Percentiles rank a stretch among this genome's conserved stretches.
phyloP scores from a whole-genome alignment of 352 stramenopile species.

The Pythium sp. region DNA sequence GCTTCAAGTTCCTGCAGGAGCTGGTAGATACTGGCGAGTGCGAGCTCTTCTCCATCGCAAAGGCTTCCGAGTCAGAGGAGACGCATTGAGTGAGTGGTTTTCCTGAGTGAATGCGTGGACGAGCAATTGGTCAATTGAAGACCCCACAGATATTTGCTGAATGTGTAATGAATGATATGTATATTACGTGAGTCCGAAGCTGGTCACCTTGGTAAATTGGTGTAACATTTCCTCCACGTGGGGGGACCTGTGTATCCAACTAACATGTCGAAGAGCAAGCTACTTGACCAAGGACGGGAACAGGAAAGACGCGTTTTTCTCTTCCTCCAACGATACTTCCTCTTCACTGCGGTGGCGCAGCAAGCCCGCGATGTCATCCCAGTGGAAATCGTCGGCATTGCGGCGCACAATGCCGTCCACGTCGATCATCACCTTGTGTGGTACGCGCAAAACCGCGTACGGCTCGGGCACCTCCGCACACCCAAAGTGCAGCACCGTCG shows the following conservation, averaged over 20 bases:
- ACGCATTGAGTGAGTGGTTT: neutral
- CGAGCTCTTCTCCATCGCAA: conserved; percentile 45
- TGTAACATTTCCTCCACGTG: too few relatives aligned
- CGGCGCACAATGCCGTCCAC: conserved; percentile 40
- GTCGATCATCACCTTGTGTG: conserved; percentile 51
- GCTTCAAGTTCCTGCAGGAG: conserved; percentile 58
- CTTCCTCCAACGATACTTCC: conserved; percentile 14
- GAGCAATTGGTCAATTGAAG: too few relatives aligned
- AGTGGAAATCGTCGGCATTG: conserved; percentile 59
- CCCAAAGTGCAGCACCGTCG: conserved; percentile 56
- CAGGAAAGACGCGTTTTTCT: conserved; percentile 24
- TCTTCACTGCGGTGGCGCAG: conserved; percentile 41
- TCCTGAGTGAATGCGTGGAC: too few relatives aligned
- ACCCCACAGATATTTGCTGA: neutral
- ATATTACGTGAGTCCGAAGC: neutral
- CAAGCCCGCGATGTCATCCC: conserved; percentile 53
- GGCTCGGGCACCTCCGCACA: conserved; percentile 45
- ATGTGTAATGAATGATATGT: neutral
- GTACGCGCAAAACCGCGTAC: conserved; percentile 51
- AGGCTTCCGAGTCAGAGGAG: conserved; percentile 1
- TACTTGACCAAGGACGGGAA: conserved; percentile 25
- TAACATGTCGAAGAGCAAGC: neutral
- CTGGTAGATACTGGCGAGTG: conserved; percentile 68
- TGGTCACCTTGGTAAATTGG: neutral
- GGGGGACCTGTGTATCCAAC: neutral